Evolutionary conservation across 306 rosid species (phyloP).

Genomic region (Vigna reflexopilosa): DNA sequence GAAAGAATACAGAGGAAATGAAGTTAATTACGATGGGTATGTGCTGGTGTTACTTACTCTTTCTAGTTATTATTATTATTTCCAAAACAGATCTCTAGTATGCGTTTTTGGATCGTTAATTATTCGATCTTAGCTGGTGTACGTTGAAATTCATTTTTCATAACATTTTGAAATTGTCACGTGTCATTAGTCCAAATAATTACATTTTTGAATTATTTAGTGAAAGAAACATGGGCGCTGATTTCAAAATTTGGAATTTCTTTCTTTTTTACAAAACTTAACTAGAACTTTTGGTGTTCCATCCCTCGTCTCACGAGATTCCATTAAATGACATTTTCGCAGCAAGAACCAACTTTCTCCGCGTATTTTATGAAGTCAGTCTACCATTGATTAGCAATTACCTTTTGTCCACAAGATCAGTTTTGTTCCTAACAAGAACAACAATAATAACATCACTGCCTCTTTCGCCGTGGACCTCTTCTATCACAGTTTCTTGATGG

Average conservation of each 20-base stretch:
- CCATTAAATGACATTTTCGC: neutral
- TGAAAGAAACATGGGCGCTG: too few relatives aligned
- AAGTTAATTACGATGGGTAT: neutral
- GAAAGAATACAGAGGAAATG: neutral
- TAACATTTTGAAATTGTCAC: too few relatives aligned
- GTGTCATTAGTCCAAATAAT: too few relatives aligned
- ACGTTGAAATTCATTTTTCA: too few relatives aligned
- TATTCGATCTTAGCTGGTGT: too few relatives aligned
- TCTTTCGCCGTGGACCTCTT: conserved; percentile 89
- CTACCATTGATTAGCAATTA: conserved; percentile 42
- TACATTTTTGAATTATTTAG: too few relatives aligned
- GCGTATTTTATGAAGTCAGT: conserved; percentile 24
- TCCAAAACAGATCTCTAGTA: neutral
- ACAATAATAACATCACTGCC: conserved; percentile 90
- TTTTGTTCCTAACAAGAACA: conserved; percentile 89
- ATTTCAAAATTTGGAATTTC: too few relatives aligned
- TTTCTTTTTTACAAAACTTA: too few relatives aligned
- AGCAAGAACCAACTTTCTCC: neutral
- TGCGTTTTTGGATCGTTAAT: neutral
- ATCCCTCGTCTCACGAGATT: neutral
- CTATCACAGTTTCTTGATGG: conserved; percentile 73
- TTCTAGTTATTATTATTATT: neutral
- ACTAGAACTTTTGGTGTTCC: neutral
- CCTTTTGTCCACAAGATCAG: conserved; percentile 96
- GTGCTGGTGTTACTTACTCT: neutral